Percentiles rank a stretch among this genome's conserved stretches.
These are phyloP conservation scores for Aspergillus sp. DNA, from an alignment of 2,329 filamentous ascomycete genomes.

Conservation along the genomic window DNA sequence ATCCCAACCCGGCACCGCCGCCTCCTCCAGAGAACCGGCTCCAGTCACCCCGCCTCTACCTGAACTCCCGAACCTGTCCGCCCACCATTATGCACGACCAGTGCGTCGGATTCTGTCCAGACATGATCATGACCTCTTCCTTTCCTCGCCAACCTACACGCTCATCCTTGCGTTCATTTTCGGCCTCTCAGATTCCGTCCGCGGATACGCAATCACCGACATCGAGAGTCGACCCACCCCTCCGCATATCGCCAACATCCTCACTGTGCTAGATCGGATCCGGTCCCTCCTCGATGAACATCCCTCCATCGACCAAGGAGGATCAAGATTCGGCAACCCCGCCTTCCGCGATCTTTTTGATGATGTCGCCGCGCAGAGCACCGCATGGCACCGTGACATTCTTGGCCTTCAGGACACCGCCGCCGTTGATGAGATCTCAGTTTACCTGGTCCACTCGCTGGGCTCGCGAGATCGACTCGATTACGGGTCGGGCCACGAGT, in stretches of 20 bases:
- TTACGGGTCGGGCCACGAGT: conserved; percentile 94
- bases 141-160: conserved; percentile 70
- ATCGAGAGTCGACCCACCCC: conserved; percentile 45
- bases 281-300: conserved; percentile 65
- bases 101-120: conserved; percentile 77
- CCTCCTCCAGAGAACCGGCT: conserved; percentile 51
- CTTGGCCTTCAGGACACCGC: conserved; percentile 37
- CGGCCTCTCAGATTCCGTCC: conserved; percentile 76
- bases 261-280: conserved; percentile 68
- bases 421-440: conserved; percentile 69
- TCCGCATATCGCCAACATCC: conserved; percentile 60
- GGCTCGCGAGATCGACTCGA: conserved; percentile 87
- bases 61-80: conserved; percentile 61
- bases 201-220: conserved; percentile 42
- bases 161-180: conserved; percentile 85
- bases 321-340: conserved; percentile 92
- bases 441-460: conserved; percentile 80
- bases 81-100: conserved; percentile 64
- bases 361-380: conserved; percentile 40
- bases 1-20: conserved; percentile 17
- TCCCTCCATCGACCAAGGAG: conserved; percentile 80
- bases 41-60: conserved; percentile 76
- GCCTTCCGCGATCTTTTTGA: conserved; percentile 80
- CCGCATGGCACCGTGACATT: conserved; percentile 42
- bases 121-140: conserved; percentile 77